phyloP scores from a whole-genome alignment of 257 asterid species.

The Mitragyna speciosa region DNA sequence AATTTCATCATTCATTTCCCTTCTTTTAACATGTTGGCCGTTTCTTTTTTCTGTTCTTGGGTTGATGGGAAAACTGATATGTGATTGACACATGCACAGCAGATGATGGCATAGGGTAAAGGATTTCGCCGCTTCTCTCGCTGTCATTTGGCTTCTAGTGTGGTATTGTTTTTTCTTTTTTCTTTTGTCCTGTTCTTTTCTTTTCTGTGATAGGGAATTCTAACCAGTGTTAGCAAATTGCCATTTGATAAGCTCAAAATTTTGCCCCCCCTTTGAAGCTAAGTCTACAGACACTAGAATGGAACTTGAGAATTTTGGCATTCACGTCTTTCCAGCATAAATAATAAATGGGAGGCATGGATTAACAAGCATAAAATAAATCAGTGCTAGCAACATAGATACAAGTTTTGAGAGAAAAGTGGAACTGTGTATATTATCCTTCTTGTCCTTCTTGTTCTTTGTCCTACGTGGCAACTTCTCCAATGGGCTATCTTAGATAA shows the following conservation, averaged over 20 bases:
- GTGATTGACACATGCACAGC: neutral
- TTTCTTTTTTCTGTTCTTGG: rapidly evolving
- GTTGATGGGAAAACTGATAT: no score
- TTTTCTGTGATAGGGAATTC: neutral
- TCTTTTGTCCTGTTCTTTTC: neutral
- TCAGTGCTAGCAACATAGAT: constrained; percentile 30
- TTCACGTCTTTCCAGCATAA: constrained; percentile 17
- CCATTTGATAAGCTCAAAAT: neutral
- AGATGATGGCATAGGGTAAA: neutral
- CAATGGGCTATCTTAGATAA: constrained; percentile 52
- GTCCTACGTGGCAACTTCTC: constrained; percentile 57
- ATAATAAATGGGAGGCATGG: constrained; percentile 10
- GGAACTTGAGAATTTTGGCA: constrained; percentile 2
- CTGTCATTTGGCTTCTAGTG: neutral
- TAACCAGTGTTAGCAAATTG: neutral
- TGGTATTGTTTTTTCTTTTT: neutral
- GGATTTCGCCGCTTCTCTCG: neutral
- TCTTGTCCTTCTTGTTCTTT: constrained; percentile 5
- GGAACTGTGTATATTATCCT: constrained; percentile 16
- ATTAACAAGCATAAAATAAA: constrained; percentile 20
- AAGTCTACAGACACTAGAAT: neutral
- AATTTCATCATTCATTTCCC: neutral
- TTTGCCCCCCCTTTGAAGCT: neutral
- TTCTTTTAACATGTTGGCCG: no score
- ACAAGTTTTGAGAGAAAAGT: constrained; percentile 29